These are phyloP conservation scores for Ophiocordyceps camponoti-leonardi DNA, from an alignment of 2,329 filamentous ascomycete species.

Conservation along the genomic window DNA sequence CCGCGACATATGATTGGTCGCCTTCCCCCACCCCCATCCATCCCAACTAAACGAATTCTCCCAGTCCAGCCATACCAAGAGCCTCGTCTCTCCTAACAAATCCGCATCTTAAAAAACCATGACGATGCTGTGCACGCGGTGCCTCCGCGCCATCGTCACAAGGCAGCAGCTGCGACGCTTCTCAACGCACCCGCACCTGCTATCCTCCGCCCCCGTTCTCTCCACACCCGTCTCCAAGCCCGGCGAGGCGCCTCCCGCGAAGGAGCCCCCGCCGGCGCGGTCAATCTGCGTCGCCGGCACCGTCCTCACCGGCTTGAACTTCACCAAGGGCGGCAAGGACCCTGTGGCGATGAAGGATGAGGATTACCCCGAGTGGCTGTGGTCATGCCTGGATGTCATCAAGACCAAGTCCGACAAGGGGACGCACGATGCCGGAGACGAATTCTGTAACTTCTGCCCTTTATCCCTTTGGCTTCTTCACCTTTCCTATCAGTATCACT, in stretches of 20 bases:
- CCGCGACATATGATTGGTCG: constrained; percentile 10
- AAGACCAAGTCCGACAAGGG: constrained; percentile 32
- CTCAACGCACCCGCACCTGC: constrained; percentile 19
- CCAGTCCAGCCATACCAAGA: not conserved
- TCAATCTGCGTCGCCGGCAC: constrained; percentile 51
- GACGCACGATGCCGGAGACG: constrained; percentile 45
- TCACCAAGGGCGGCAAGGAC: constrained; percentile 54
- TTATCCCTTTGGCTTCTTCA: not conserved
- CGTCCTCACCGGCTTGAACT: constrained; percentile 57
- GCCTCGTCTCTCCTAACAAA: too few species aligned
- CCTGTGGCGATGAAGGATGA: constrained; percentile 58
- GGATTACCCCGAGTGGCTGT: constrained; percentile 69
- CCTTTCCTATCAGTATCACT: not conserved
- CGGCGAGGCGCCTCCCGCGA: constrained; percentile 11
- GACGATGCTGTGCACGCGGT: constrained; percentile 27
- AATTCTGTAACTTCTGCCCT: constrained; percentile 50
- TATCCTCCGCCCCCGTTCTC: constrained; percentile 19
- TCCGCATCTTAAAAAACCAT: constrained; percentile 1
- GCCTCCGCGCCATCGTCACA: constrained; percentile 26
- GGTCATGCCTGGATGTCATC: constrained; percentile 49
- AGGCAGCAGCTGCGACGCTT: constrained; percentile 19
- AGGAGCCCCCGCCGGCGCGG: constrained; percentile 12
- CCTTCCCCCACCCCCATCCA: not conserved
- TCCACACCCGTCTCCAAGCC: constrained; percentile 16
- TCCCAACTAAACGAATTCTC: constrained; percentile 2